Conservation (phyloP, 176 grass and related monocot species). For the Dendrocalamus sinicus region DNA sequence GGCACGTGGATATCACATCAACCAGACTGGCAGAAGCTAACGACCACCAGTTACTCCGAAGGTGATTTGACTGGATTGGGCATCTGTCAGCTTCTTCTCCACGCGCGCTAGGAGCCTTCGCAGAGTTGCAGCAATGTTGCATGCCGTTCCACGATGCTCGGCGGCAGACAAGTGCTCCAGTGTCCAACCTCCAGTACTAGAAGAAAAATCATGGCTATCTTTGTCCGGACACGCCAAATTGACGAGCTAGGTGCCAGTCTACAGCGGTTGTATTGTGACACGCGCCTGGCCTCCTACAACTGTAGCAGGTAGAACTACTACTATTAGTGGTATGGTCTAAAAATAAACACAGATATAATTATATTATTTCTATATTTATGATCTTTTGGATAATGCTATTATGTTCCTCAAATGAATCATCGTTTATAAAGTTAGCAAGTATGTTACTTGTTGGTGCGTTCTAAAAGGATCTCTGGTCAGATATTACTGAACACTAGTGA, state of each 20-base stretch:
- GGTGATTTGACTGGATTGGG: not conserved
- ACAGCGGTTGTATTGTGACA: not conserved
- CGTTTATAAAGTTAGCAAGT: too few relatives aligned
- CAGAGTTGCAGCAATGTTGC: too few relatives aligned
- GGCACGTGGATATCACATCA: slow-evolving; percentile 32
- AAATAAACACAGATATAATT: too few relatives aligned
- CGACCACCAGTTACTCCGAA: too few relatives aligned
- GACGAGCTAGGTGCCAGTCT: not conserved
- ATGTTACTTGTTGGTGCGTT: too few relatives aligned
- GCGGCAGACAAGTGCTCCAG: not conserved
- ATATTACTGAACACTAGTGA: too few relatives aligned
- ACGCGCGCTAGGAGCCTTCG: too few relatives aligned
- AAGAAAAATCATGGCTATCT: not conserved
- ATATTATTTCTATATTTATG: too few relatives aligned
- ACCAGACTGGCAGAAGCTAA: not conserved
- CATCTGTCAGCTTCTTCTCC: not conserved
- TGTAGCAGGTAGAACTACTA: not conserved
- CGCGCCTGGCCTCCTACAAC: not conserved
- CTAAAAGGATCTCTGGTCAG: too few relatives aligned
- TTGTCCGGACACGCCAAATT: not conserved
- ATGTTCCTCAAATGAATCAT: too few relatives aligned
- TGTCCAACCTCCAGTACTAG: not conserved
- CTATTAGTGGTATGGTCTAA: not conserved
- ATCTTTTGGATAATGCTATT: too few relatives aligned
- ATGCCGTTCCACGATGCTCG: not conserved